These are phyloP conservation scores for Rubia yunnanensis DNA, from an alignment of 257 asterid species.

Conservation along the genomic window DNA sequence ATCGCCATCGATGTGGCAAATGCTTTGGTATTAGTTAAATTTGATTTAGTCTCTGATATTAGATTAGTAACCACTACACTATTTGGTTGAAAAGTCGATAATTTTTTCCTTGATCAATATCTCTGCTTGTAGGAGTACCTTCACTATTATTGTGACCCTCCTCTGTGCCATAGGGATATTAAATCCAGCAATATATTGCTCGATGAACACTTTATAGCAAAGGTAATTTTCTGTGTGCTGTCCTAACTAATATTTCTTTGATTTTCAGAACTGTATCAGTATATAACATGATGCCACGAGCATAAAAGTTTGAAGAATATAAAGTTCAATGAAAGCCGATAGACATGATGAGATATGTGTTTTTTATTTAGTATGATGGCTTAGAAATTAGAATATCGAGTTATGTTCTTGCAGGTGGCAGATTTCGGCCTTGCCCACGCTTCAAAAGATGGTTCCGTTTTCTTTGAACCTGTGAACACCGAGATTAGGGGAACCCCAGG, in stretches of 20 bases:
- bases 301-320: background rate
- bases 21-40: slow-evolving; percentile 54
- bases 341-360: background rate
- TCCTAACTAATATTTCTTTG: background rate
- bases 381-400: background rate
- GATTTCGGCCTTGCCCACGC: slow-evolving; percentile 97
- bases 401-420: slow-evolving; percentile 55
- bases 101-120: slow-evolving; percentile 6
- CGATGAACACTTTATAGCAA: slow-evolving; percentile 69
- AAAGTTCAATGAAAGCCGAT: background rate
- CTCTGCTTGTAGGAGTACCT: slow-evolving; percentile 73
- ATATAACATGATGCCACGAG: background rate
- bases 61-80: background rate
- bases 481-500: slow-evolving; percentile 97
- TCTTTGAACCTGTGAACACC: slow-evolving; percentile 87
- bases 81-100: background rate
- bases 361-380: background rate
- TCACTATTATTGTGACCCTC: slow-evolving; percentile 90
- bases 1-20: slow-evolving; percentile 89
- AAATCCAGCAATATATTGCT: slow-evolving; percentile 89
- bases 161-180: slow-evolving; percentile 91
- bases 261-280: background rate
- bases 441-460: slow-evolving; percentile 86
- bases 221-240: slow-evolving; percentile 36
- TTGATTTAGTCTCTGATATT: background rate